Base-by-base conservation (phyloP, 2,329 filamentous ascomycete genomes). In the Colletotrichum gloeosporioides region DNA sequence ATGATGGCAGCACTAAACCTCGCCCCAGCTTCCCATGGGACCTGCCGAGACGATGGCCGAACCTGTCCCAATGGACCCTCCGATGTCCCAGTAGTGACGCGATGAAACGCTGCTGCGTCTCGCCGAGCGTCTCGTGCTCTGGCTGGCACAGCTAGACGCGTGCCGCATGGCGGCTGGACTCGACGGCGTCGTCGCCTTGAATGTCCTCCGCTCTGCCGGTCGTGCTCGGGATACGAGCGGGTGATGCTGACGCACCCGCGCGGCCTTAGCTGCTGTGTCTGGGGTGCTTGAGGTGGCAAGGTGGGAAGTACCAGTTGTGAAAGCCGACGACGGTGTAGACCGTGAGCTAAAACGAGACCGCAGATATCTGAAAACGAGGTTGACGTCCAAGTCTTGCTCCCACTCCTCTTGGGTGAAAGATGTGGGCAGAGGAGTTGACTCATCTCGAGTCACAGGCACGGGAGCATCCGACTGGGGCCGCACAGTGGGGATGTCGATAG, bases 31-130 rank as follows among this genome's bases (percentile, higher is more conserved):
- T 18, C 95, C 95, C 88, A 94, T 92, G 10, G 90, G 91, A 2
- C 92, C 93, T 53, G 90, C 91, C 64, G 91, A 90, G 3, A 91
- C 92, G 83, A 95, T 91, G 77, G 93, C 88, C 78, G 93, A 95
- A 5, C 94, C 94, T 71, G 94, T 96, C 3, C 94, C 95, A 29
- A 95, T 90, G 80, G 93, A 96, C 8, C 92, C 94, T 31, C 95
- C 95, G 78, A 98, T 92, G 83, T 98, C 96, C 96, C 96, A 98
- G 84, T 98, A 98, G 82, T 98, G 95, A 69, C 95, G 88, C 62
- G 93, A 95, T 61, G 94, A 96, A 39, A 92, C 90, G 78, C 92
- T 93, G 80, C 92, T 95, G 69, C 90, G 88, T 80, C 90, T 89
- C 53, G 92, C 93, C 39, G 92, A 95, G 79, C 93, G 92, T 83